Evolutionary conservation across 179 eudicot genomes (phyloP).

Genomic region (Sideroxylon spinosum): DNA sequence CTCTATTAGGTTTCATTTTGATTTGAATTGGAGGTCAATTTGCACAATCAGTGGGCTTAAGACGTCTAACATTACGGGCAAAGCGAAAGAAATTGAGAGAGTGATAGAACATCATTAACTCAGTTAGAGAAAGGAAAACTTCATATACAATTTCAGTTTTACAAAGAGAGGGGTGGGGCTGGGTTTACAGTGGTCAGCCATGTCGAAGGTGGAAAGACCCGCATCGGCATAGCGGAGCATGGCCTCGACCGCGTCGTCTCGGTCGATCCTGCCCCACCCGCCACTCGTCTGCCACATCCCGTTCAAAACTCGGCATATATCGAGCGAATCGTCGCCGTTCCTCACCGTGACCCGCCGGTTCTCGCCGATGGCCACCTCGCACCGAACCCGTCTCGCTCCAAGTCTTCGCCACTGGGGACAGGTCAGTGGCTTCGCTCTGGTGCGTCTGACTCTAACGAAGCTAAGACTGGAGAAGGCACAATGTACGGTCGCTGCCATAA

Average conservation of each 20-base stretch:
- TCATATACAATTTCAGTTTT: background rate
- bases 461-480: conserved; percentile 13
- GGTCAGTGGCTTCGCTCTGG: conserved; percentile 3
- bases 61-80: conserved; percentile 42
- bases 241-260: conserved; percentile 78
- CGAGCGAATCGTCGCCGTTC: conserved; percentile 61
- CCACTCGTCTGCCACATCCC: conserved; percentile 99
- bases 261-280: conserved; percentile 93
- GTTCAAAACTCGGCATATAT: conserved; percentile 75
- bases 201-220: conserved; percentile 81
- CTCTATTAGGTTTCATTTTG: conserved; percentile 24
- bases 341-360: conserved; percentile 41
- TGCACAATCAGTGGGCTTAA: conserved; percentile 32
- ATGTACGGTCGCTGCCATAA: conserved; percentile 21
- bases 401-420: background rate
- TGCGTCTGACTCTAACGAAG: background rate
- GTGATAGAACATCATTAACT: background rate
- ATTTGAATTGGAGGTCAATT: conserved; percentile 25
- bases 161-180: background rate
- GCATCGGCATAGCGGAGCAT: conserved; percentile 81
- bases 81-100: background rate
- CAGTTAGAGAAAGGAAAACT: background rate
- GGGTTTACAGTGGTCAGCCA: conserved; percentile 80
- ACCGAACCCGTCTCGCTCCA: conserved; percentile 26
- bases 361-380: conserved; percentile 32